Evolutionary conservation across 2,329 filamentous ascomycete species (phyloP).

Genomic region (Claviceps sp.): DNA sequence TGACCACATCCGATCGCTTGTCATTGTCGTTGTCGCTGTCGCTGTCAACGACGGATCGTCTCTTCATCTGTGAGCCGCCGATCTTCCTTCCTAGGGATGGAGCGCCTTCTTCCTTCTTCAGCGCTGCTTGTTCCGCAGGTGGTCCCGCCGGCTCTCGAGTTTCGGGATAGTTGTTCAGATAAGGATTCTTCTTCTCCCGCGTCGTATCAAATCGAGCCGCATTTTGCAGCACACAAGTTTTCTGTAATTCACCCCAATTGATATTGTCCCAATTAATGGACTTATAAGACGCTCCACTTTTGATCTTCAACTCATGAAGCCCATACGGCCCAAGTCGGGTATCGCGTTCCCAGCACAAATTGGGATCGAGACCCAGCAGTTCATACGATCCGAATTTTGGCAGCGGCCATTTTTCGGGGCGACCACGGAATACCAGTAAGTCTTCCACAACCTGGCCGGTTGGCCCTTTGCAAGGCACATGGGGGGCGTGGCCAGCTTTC

Average conservation of each 20-base stretch:
- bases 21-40: not conserved
- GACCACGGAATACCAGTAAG: constrained; percentile 48
- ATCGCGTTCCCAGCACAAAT: constrained; percentile 55
- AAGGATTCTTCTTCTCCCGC: constrained; percentile 28
- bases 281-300: constrained; percentile 24
- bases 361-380: constrained; percentile 44
- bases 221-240: constrained; percentile 52
- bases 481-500: constrained; percentile 38
- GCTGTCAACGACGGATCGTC: constrained; percentile 1
- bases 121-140: constrained; percentile 5
- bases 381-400: constrained; percentile 51
- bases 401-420: constrained; percentile 43
- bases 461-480: constrained; percentile 53
- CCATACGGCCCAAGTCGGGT: constrained; percentile 58
- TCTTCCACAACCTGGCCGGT: constrained; percentile 47
- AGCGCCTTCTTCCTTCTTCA: not conserved
- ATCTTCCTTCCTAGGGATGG: constrained; percentile 1
- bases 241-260: constrained; percentile 59
- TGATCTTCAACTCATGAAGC: constrained; percentile 33
- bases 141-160: constrained; percentile 10
- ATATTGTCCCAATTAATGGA: constrained; percentile 48
- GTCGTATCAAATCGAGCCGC: constrained; percentile 44
- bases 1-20: constrained; percentile 12
- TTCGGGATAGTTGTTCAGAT: constrained; percentile 28
- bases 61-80: constrained; percentile 7